Conservation (phyloP, 148 eudicot species). For the Fagopyrum tataricum region DNA sequence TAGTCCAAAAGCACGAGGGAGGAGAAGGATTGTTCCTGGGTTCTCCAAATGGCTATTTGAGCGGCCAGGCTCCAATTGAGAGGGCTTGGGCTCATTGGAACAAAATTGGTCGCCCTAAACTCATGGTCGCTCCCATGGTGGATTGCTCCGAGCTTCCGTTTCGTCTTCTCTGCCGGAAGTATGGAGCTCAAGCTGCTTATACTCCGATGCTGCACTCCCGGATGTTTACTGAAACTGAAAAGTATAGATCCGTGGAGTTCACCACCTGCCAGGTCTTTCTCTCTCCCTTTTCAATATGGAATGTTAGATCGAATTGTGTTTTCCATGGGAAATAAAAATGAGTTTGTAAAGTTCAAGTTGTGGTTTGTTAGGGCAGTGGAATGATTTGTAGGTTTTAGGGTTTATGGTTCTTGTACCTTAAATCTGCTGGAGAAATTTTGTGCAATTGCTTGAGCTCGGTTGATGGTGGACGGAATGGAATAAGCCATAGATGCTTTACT, state of each 20-base stretch:
- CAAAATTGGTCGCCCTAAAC: conserved; percentile 63
- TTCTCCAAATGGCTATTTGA: conserved; percentile 38
- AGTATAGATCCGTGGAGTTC: conserved; percentile 62
- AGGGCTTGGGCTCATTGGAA: conserved; percentile 87
- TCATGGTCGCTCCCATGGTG: conserved; percentile 92
- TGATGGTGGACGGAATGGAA: not conserved
- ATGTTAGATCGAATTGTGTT: not conserved
- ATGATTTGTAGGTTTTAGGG: not conserved
- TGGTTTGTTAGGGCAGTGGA: not conserved
- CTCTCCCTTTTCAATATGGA: not conserved
- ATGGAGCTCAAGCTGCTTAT: conserved; percentile 87
- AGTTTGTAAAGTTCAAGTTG: not conserved
- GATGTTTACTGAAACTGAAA: conserved; percentile 70
- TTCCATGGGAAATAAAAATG: not conserved
- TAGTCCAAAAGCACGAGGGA: not conserved
- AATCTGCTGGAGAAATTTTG: too few relatives aligned
- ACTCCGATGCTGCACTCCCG: conserved; percentile 93
- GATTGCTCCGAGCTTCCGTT: conserved; percentile 96
- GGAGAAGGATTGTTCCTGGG: conserved; percentile 12
- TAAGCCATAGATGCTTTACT: not conserved
- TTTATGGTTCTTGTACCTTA: too few relatives aligned
- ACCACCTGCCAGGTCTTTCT: conserved; percentile 66
- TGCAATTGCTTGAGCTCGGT: not conserved
- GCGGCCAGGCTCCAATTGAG: conserved; percentile 62
- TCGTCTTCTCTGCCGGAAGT: conserved; percentile 79